Evolutionary conservation across 2,329 filamentous ascomycete genomes (phyloP).

Genomic region (Apiospora arundinis): DNA sequence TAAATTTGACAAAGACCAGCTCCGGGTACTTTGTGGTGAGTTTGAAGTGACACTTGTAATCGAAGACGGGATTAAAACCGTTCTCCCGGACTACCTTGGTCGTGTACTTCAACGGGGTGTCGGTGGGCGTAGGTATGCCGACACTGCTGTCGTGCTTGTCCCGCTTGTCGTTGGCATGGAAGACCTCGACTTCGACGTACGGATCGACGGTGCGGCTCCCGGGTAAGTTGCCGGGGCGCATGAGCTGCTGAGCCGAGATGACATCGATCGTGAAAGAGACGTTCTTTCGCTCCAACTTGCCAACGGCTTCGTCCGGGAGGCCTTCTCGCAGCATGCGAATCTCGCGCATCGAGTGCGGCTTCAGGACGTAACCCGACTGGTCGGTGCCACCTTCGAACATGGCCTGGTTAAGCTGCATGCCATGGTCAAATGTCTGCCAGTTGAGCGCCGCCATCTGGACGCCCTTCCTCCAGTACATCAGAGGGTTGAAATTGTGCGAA

Average conservation of each 20-base stretch:
- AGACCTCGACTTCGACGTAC: slow-evolving; percentile 94
- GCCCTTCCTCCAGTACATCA: slow-evolving; percentile 91
- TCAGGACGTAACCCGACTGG: slow-evolving; percentile 89
- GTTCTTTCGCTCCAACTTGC: slow-evolving; percentile 79
- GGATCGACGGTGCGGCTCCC: slow-evolving; percentile 81
- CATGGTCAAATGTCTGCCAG: slow-evolving; percentile 96
- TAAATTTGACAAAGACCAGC: slow-evolving; percentile 91
- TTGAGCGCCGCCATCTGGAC: slow-evolving; percentile 98
- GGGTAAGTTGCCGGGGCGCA: slow-evolving; percentile 77
- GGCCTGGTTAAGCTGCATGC: slow-evolving; percentile 95
- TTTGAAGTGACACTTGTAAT: slow-evolving; percentile 78
- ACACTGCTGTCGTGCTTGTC: slow-evolving; percentile 82
- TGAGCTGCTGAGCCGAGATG: slow-evolving; percentile 93
- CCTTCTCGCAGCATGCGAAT: slow-evolving; percentile 29
- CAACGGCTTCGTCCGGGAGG: slow-evolving; percentile 57
- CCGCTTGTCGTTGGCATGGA: slow-evolving; percentile 90
- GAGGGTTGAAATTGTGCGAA: slow-evolving; percentile 93
- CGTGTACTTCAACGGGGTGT: slow-evolving; percentile 74
- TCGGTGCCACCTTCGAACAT: slow-evolving; percentile 95
- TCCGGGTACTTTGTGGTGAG: slow-evolving; percentile 94
- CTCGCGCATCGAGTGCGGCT: slow-evolving; percentile 83
- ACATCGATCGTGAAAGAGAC: slow-evolving; percentile 87
- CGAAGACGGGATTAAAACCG: slow-evolving; percentile 91
- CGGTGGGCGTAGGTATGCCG: slow-evolving; percentile 50
- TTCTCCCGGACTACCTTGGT: slow-evolving; percentile 86